Base-by-base conservation (phyloP, 306 rosid species). In the peach (Prunus persica) region DNA sequence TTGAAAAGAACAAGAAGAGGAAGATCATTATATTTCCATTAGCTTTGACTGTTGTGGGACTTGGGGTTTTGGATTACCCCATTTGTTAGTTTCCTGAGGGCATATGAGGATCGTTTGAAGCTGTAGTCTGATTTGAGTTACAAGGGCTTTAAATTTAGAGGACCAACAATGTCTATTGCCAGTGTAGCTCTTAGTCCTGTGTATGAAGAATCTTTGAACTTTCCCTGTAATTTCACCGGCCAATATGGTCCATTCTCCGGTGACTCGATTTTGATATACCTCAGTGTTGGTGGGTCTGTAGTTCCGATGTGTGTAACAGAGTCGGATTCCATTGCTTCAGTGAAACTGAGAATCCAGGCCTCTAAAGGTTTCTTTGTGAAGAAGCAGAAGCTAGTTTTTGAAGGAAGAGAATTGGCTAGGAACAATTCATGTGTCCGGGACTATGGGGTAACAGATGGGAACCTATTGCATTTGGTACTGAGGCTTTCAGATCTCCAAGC, bases 391-490 rank as follows among this genome's bases (percentile, higher is more conserved):
- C 80, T 91, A 72, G 87, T 91, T 73, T 88, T 82, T 80, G 94
- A 85, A 73, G 97, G 97, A 61, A 86, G 89, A 82, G 97, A 91
- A 52, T 82, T 91, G 87, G 87, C 94, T 60, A 87, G 86, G 76
- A 79, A 85, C 74, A 80, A 79, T 72, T 85, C 91, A 50, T 76
- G 89, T 69, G 77, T 91, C 45, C 77, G 78, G 20, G 97, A 91
- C 80, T 91, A 91, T 82, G 97, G 94, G 61, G 88, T 91, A 50
- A 81, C 83, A 62, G 88, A 89, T 80, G 94, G 97, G 72, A 87
- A 81, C 82, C 75, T 89, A 19, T 50, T 91, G 85, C 91, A 87
- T 76, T 73, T 91, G 83, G 88, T 89, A 68, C 84, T 89, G 19
- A 83, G 87, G 88, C 86, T 91, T 54, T 86, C 91, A 60, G 87